Base-by-base conservation (phyloP, 2,329 filamentous ascomycete species). In the Colletotrichum phormii region DNA sequence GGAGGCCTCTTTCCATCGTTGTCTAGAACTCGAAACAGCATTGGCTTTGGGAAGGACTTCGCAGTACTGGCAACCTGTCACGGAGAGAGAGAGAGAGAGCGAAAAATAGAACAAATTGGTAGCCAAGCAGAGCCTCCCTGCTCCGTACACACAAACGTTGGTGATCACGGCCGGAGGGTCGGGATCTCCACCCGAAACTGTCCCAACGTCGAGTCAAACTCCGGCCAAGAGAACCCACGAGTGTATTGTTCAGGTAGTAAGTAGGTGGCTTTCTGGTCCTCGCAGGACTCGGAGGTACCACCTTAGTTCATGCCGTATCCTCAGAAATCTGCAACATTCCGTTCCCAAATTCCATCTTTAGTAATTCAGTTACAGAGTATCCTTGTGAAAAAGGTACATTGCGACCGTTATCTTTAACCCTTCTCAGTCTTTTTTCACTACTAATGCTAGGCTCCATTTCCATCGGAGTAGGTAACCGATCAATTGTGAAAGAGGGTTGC, bases 151-250 rank as follows among this genome's bases (percentile, higher is more conserved):
- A n/a, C 15, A 24, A 18, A 15, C 26, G 33, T 12, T 24, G 60
- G 26, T 53, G 60, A 63, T 63, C 60, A 53, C 46, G 60, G 60
- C 33, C 42, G 60, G 60, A 42, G 37, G 6, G 42, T 49, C 18
- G 42, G 42, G 22, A 33, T 69, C 69, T 33, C 69, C 69, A 72
- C 69, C 12, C 59, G 65, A 69, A 58, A 69, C 58, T 64, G 69
- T 72, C 65, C 59, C 65, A 69, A 72, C 69, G 65, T 72, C 69
- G 60, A 58, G 53, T 53, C 33, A n/a, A 29, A 49, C 42, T 49
- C 18, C 8, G 18, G 42, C 42, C 42, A 49, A 49, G 42, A n/a
- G 7, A 11, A 49, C 42, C 42, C 7, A 18, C 42, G 42, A 49
- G 42, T 49, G 37, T 42, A 42, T 42, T 42, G 37, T 42, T 42